A percentile compares a stretch with the other conserved stretches of the same genome.
Evolutionary conservation across 345 rosid species (phyloP).

Genomic region (Hibiscus syriacus): DNA sequence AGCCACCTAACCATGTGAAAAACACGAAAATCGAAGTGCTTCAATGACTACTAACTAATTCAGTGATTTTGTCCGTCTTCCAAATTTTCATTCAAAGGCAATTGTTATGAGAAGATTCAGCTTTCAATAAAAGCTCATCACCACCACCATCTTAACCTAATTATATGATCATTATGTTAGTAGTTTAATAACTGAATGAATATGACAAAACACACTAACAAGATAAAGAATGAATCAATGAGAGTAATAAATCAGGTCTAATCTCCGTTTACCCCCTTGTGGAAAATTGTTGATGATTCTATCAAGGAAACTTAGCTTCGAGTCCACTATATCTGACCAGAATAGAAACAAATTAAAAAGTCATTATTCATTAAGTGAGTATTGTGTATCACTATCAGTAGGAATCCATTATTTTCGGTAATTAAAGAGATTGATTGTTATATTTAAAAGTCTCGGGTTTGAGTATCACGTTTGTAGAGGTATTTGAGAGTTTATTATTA

Average conservation of each 20-base stretch:
- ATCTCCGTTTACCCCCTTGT: no score
- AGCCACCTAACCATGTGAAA: conserved; percentile 31
- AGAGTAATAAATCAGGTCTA: neutral
- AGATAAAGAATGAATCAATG: neutral
- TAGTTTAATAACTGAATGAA: conserved; percentile 14
- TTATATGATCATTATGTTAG: neutral
- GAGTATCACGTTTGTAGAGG: no score
- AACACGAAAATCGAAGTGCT: conserved; percentile 8
- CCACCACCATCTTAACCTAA: neutral
- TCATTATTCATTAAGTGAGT: neutral
- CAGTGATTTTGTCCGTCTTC: conserved; percentile 16
- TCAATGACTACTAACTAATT: conserved; percentile 5
- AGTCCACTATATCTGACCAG: neutral
- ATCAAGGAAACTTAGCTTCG: neutral
- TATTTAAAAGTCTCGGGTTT: no score
- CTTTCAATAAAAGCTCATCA: no score
- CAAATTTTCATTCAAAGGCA: conserved; percentile 13
- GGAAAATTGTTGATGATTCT: neutral
- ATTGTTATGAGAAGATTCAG: conserved; percentile 21
- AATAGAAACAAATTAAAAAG: neutral
- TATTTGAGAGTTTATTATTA: no score
- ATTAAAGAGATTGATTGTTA: no score
- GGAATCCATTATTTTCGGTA: no score
- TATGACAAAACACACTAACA: neutral
- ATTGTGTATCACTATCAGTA: no score